phyloP scores from a whole-genome alignment of 2,329 filamentous ascomycete genomes.

The Knufia petricola region DNA sequence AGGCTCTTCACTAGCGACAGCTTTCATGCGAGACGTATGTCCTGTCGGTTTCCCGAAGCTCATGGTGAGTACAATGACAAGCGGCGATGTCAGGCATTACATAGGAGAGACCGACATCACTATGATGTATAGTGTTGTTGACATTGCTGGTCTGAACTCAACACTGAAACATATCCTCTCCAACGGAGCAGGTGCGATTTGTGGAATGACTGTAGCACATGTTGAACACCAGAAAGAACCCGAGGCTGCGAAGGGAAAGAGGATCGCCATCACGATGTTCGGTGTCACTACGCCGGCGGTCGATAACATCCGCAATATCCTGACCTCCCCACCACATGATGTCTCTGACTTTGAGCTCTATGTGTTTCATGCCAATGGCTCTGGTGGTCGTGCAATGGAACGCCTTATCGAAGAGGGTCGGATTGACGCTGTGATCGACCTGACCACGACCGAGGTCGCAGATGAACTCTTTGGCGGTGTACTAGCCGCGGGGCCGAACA shows the following conservation, averaged over 20 bases:
- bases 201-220: conserved; percentile 47
- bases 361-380: conserved; percentile 61
- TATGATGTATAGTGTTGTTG: conserved; percentile 62
- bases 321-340: conserved; percentile 20
- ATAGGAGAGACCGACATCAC: conserved; percentile 59
- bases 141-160: conserved; percentile 56
- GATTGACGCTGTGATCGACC: conserved; percentile 58
- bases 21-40: conserved; percentile 48
- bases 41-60: conserved; percentile 61
- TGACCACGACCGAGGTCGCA: conserved; percentile 62
- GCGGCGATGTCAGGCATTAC: conserved; percentile 55
- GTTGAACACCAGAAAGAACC: conserved; percentile 11
- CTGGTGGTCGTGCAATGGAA: conserved; percentile 61
- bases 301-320: conserved; percentile 39
- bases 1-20: conserved; percentile 51
- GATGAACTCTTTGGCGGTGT: conserved; percentile 55
- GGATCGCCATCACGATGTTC: conserved; percentile 62
- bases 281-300: conserved; percentile 62
- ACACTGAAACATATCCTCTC: conserved; percentile 48
- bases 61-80: conserved; percentile 61
- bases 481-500: conserved; percentile 48
- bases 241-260: conserved; percentile 29
- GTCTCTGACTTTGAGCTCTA: conserved; percentile 45
- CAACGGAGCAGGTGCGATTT: conserved; percentile 55
- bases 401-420: conserved; percentile 46